These are phyloP conservation scores for Euryodendron excelsum DNA, from an alignment of 148 eudicot species.

Conservation along the genomic window DNA sequence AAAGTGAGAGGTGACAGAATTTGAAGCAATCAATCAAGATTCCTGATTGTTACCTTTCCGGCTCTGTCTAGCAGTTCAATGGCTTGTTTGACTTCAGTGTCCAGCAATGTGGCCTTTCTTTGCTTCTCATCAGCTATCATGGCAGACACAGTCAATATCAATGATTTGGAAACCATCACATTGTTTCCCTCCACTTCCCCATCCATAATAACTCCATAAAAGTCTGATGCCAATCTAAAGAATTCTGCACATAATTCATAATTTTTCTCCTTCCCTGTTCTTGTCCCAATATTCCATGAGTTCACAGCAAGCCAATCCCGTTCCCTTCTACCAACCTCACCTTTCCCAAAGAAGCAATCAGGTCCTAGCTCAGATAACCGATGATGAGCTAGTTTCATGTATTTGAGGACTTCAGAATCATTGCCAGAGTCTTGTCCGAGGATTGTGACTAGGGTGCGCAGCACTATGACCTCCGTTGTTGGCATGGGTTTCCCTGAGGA, in stretches of 20 bases:
- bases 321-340: slow-evolving; percentile 87
- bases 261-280: slow-evolving; percentile 51
- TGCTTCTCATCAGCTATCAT: slow-evolving; percentile 73
- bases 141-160: slow-evolving; percentile 63
- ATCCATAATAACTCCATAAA: slow-evolving; percentile 57
- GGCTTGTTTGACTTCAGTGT: slow-evolving; percentile 62
- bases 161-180: slow-evolving; percentile 72
- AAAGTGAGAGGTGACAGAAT: neutral
- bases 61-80: slow-evolving; percentile 75
- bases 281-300: slow-evolving; percentile 74
- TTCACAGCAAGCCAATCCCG: slow-evolving; percentile 73
- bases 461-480: slow-evolving; percentile 60
- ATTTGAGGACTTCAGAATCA: slow-evolving; percentile 60
- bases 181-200: slow-evolving; percentile 60
- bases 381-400: slow-evolving; percentile 61
- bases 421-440: slow-evolving; percentile 59
- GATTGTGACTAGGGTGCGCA: slow-evolving; percentile 64
- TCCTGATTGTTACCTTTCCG: slow-evolving; percentile 58
- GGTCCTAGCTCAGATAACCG: slow-evolving; percentile 65
- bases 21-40: neutral
- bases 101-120: slow-evolving; percentile 47
- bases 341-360: slow-evolving; percentile 79
- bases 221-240: slow-evolving; percentile 68
- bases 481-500: slow-evolving; percentile 74
- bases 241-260: slow-evolving; percentile 69